Percentiles rank a stretch among this genome's conserved stretches.
These are phyloP conservation scores for Dactylellina parvicollis DNA, from an alignment of 2,329 filamentous ascomycete genomes.

Conservation along the genomic window DNA sequence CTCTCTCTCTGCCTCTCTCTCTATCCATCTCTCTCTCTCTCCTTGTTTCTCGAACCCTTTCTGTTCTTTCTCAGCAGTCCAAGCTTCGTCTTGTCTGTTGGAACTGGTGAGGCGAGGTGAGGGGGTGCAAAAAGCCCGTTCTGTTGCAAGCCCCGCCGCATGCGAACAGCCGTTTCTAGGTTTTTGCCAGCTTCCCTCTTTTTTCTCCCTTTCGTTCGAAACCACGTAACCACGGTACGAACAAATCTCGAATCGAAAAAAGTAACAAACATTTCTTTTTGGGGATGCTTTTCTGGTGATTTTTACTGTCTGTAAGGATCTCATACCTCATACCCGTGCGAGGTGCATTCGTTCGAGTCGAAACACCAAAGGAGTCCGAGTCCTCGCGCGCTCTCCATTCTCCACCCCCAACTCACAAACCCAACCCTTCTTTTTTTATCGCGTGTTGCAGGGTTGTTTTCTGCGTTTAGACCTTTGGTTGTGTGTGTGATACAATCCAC, in stretches of 20 bases:
- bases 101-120: slow-evolving; percentile 16
- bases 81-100: slow-evolving; percentile 1
- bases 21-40: too few species aligned
- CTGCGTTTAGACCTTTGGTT: slow-evolving; percentile 7
- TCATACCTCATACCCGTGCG: too few species aligned
- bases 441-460: slow-evolving; percentile 24
- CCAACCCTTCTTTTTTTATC: not conserved
- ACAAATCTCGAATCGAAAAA: not conserved
- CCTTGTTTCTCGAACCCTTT: too few species aligned
- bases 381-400: too few species aligned
- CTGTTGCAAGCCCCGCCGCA: slow-evolving; percentile 45
- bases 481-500: too few species aligned
- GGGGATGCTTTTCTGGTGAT: not conserved
- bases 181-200: not conserved
- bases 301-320: not conserved
- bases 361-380: not conserved
- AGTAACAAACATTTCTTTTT: not conserved
- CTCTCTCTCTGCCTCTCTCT: too few species aligned
- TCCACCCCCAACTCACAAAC: not conserved
- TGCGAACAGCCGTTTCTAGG: slow-evolving; percentile 44
- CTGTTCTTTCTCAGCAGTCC: not conserved
- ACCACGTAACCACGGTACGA: too few species aligned
- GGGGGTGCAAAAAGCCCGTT: not conserved
- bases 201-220: not conserved
- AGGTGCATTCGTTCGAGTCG: not conserved